Percentiles rank a stretch among this genome's conserved stretches.
Evolutionary conservation across 768 basidiomycete genomes (phyloP).

Genomic region (Mycena venus): DNA sequence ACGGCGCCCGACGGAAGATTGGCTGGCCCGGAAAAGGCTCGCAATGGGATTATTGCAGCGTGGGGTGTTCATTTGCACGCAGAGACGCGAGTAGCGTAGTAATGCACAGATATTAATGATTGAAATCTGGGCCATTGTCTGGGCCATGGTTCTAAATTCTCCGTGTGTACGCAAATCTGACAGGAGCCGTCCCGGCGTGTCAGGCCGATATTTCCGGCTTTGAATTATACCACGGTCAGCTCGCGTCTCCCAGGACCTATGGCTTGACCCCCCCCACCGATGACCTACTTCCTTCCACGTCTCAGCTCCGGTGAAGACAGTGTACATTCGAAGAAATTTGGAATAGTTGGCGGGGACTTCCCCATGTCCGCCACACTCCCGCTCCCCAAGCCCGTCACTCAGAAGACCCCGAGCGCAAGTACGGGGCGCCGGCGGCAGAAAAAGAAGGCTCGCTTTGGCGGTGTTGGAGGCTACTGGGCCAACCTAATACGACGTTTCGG

Average conservation of each 20-base stretch:
- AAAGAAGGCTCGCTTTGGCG: slow-evolving; percentile 55
- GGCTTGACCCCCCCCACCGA: slow-evolving; percentile 12
- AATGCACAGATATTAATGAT: neutral
- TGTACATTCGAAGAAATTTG: slow-evolving; percentile 30
- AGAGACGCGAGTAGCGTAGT: neutral
- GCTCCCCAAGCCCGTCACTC: slow-evolving; percentile 60
- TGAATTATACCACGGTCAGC: neutral
- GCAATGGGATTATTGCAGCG: neutral
- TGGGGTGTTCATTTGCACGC: neutral
- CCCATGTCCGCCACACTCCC: slow-evolving; percentile 30
- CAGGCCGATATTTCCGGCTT: too few species aligned
- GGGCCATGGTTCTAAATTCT: neutral
- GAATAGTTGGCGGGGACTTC: slow-evolving; percentile 18
- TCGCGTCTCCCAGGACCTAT: slow-evolving; percentile 24
- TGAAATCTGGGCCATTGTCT: neutral
- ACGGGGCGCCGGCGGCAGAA: slow-evolving; percentile 42
- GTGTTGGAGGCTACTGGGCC: slow-evolving; percentile 60
- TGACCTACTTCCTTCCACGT: slow-evolving; percentile 22
- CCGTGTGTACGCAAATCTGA: neutral
- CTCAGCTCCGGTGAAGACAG: slow-evolving; percentile 12
- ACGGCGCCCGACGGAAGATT: neutral
- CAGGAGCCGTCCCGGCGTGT: slow-evolving; percentile 22
- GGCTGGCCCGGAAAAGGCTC: neutral
- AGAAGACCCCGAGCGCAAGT: slow-evolving; percentile 40
- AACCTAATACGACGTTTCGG: slow-evolving; percentile 68